phyloP scores from a whole-genome alignment of 2,329 filamentous ascomycete species.

The Calcarisporium arbuscula region DNA sequence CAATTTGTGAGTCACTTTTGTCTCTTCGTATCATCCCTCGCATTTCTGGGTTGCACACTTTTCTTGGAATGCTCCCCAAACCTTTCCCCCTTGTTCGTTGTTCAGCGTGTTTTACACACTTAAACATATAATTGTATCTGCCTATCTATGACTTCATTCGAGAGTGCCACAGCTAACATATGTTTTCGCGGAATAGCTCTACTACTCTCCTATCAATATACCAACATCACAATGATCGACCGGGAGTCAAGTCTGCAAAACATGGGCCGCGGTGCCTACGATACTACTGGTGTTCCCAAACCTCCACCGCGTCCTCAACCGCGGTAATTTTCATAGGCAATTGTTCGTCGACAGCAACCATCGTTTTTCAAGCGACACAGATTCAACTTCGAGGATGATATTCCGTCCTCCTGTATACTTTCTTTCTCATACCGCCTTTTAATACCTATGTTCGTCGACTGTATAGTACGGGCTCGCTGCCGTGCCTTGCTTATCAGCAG shows the following conservation, averaged over 20 bases:
- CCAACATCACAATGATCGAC: constrained; percentile 29
- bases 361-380: too few species aligned
- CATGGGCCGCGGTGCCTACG: constrained; percentile 47
- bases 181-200: too few species aligned
- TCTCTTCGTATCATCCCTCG: constrained; percentile 15
- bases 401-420: too few species aligned
- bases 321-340: constrained; percentile 23
- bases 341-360: not conserved
- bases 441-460: constrained; percentile 21
- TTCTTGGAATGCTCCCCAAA: constrained; percentile 6
- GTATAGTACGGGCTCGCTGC: constrained; percentile 30
- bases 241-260: constrained; percentile 29
- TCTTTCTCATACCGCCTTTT: constrained; percentile 14
- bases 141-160: constrained; percentile 3
- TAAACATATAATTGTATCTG: too few species aligned
- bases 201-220: constrained; percentile 4
- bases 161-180: constrained; percentile 1
- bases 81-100: not conserved
- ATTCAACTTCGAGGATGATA: too few species aligned
- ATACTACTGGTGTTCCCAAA: constrained; percentile 44
- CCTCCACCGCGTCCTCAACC: constrained; percentile 37
- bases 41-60: constrained; percentile 9
- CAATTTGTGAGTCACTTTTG: constrained; percentile 28
- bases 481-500: constrained; percentile 32
- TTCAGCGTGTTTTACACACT: too few species aligned